Base-by-base conservation (phyloP, 2,329 filamentous ascomycete genomes). In the Phialophora verrucosa region DNA sequence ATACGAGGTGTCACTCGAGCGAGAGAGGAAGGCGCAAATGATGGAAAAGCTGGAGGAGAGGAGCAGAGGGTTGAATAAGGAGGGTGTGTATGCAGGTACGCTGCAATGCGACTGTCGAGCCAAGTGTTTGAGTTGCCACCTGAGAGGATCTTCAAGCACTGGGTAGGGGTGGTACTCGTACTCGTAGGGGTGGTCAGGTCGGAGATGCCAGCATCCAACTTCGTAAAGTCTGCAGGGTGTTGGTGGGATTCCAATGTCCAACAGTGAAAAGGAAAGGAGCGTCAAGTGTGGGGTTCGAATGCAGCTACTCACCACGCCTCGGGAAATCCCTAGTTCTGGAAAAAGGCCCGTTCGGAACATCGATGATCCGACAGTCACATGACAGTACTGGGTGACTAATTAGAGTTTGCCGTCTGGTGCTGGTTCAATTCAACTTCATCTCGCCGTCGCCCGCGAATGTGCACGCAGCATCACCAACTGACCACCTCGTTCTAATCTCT, bases 61-160 rank as follows among this genome's bases (percentile, higher is more conserved):
- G 53, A 31, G 51, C 20, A 27, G 27, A 55, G 29, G 12, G 53
- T 55, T 25, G n/a, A 32, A 44, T 44, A 55, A 23, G 53, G 29
- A 27, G 29, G 31, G 8, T 29, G 8, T 29, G n/a, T 32, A 55
- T 55, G 53, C 53, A 55, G 53, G 53, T 55, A 55, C 53, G 53
- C 53, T 55, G 53, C 53, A 35, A 55, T 55, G 53, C 53, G 53
- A 55, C 25, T n/a, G 25, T 55, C 29, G 53, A 55, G 53, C 27
- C 53, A 55, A 55, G 53, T 35, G 14, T 14, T 55, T 55, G 27
- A 31, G 53, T 55, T 44, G 53, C 25, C 53, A 55, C 53, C 27
- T 11, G 53, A 55, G 27, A 55, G 10, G 53, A 55, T 35, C 53
- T 35, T 55, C 25, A 55, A 29, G 49, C 20, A 29, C 17, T 14